Evolutionary conservation across 2,329 filamentous ascomycete genomes (phyloP).

Genomic region (Clonostachys solani): DNA sequence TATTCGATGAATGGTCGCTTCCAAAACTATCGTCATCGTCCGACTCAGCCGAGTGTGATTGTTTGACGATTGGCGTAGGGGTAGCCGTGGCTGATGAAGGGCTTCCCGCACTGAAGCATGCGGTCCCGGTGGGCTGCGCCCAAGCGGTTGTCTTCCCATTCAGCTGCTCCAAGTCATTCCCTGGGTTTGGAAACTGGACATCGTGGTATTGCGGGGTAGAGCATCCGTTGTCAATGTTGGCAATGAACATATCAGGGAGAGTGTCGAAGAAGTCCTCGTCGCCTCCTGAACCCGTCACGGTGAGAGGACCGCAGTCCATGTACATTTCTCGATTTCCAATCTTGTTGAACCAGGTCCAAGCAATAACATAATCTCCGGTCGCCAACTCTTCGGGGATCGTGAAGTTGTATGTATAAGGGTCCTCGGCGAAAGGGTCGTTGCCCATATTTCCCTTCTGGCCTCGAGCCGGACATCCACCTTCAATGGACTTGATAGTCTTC

Average conservation of each 20-base stretch:
- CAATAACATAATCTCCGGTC: conserved; percentile 73
- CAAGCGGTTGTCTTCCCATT: conserved; percentile 30
- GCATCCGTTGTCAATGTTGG: conserved; percentile 58
- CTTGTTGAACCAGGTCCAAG: conserved; percentile 95
- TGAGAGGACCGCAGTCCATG: conserved; percentile 87
- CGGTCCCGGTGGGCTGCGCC: conserved; percentile 11
- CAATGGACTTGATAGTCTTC: conserved; percentile 86
- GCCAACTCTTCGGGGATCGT: conserved; percentile 67
- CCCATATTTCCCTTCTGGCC: conserved; percentile 53
- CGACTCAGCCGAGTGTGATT: too few relatives aligned
- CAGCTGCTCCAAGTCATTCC: conserved; percentile 45
- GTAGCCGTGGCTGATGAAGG: too few relatives aligned
- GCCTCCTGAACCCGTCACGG: conserved; percentile 51
- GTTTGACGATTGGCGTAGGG: too few relatives aligned
- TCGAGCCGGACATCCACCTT: conserved; percentile 76
- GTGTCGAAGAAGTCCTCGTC: conserved; percentile 47
- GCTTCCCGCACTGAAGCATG: too few relatives aligned
- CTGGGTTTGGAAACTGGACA: conserved; percentile 59
- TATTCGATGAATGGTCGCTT: too few relatives aligned
- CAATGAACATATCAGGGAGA: conserved; percentile 69
- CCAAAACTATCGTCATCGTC: too few relatives aligned
- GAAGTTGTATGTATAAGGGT: conserved; percentile 62
- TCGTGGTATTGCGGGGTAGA: conserved; percentile 43
- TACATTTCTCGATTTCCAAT: conserved; percentile 94
- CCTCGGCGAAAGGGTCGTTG: conserved; percentile 31